Evolutionary conservation across 176 grass and related monocot genomes (phyloP).

Genomic region (Phoenix roebelenii): DNA sequence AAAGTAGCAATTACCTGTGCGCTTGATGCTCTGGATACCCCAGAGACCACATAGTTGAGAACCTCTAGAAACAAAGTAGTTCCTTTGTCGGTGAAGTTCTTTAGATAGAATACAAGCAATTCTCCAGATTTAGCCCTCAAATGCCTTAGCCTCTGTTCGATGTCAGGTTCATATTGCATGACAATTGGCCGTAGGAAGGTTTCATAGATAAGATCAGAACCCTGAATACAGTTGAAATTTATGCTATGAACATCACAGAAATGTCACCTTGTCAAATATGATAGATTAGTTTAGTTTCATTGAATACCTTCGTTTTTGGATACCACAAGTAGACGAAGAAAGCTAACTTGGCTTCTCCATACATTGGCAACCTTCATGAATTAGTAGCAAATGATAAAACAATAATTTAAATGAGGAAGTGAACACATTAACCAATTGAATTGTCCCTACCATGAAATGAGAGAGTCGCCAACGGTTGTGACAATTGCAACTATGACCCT

Average conservation of each 20-base stretch:
- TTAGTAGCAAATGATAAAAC: background rate
- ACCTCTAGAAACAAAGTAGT: constrained; percentile 60
- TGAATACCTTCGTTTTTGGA: constrained; percentile 67
- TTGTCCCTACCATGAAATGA: constrained; percentile 46
- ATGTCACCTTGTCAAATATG: background rate
- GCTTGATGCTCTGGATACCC: constrained; percentile 16
- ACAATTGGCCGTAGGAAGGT: constrained; percentile 66
- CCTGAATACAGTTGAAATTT: constrained; percentile 24
- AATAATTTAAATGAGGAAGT: too few relatives aligned
- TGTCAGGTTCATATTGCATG: constrained; percentile 95
- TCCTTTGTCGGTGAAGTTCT: constrained; percentile 91
- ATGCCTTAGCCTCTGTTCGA: constrained; percentile 66
- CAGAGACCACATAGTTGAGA: constrained; percentile 48
- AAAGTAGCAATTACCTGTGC: constrained; percentile 33
- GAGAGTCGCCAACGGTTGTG: constrained; percentile 38
- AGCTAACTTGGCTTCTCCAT: constrained; percentile 66
- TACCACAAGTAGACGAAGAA: constrained; percentile 97
- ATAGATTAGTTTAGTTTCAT: too few relatives aligned
- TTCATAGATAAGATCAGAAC: constrained; percentile 75
- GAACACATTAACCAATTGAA: too few relatives aligned
- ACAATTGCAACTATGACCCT: constrained; percentile 86
- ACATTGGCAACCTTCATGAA: constrained; percentile 62
- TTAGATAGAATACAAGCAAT: constrained; percentile 83
- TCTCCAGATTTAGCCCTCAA: constrained; percentile 64
- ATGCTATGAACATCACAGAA: background rate